Percentiles rank a stretch among this genome's conserved stretches.
phyloP scores from a whole-genome alignment of 106 monocot genomes.

The Vanilla planifolia region DNA sequence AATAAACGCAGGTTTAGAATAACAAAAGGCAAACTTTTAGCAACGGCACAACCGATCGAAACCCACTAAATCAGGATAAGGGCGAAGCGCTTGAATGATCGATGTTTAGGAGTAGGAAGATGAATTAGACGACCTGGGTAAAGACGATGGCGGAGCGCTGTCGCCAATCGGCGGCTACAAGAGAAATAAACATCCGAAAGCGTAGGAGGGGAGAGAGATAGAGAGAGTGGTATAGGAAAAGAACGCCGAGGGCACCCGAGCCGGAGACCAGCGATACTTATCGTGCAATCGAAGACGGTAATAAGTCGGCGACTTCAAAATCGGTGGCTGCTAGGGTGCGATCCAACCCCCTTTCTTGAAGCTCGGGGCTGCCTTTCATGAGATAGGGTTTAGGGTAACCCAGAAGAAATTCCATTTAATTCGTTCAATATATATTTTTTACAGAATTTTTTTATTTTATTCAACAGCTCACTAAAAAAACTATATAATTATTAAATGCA shows the following conservation, averaged over 20 bases:
- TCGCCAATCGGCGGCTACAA: constrained; percentile 3
- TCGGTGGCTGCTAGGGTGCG: too few relatives aligned
- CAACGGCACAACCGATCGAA: neutral
- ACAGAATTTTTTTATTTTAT: too few relatives aligned
- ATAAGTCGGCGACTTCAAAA: constrained; percentile 7
- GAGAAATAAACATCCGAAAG: constrained; percentile 4
- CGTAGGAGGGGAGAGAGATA: constrained; percentile 4
- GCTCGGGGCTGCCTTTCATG: too few relatives aligned
- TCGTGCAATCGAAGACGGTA: neutral
- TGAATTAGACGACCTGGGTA: neutral
- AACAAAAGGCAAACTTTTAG: constrained; percentile 1
- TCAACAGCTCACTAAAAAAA: too few relatives aligned
- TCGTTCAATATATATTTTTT: too few relatives aligned
- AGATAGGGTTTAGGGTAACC: too few relatives aligned
- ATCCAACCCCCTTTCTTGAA: too few relatives aligned
- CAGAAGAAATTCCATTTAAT: too few relatives aligned
- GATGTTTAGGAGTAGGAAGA: neutral
- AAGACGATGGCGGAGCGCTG: neutral
- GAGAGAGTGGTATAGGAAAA: neutral
- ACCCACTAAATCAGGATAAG: neutral
- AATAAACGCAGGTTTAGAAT: neutral
- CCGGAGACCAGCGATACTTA: neutral
- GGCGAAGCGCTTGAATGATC: neutral
- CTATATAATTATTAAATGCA: too few relatives aligned
- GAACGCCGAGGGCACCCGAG: neutral